Base-by-base conservation (phyloP, 495 filamentous ascomycete species). In the Thozetella sp. region DNA sequence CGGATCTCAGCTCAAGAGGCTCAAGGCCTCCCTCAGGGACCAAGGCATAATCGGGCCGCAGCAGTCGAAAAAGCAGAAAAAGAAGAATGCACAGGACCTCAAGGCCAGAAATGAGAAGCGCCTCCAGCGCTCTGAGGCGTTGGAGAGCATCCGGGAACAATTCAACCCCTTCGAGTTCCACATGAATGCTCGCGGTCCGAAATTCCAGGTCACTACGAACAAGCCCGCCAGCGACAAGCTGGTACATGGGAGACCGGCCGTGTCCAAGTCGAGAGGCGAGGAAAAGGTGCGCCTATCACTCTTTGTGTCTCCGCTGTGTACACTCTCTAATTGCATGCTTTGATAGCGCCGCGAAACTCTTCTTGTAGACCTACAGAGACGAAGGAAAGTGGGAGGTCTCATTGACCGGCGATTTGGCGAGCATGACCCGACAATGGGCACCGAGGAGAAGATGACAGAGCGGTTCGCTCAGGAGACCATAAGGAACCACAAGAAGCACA, bases 81-180 rank as follows among this genome's bases (percentile, higher is more conserved):
- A 88, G 65, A 83, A 90, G 72, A 86, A 87, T 71, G 83, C 82
- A 37, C 86, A 88, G 69, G 80, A 85, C 69, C 84, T 84, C 40
- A 81, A 80, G 51, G 78, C 78, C 51, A 78, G 76, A 48, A 82
- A 84, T 61, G 86, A 90, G 63, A 88, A 90, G 63, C 81, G 86
- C 54, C 83, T 89, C n/a, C 84, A 91, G 72, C 83, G 88, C 56
- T 84, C 87, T 64, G 85, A 84, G 46, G 91, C 90, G 15, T 79
- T 99, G 54, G 83, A 90, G 66, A 83, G 83, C 53, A 97, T 98
- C 68, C 89, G 95, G 62, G 93, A 97, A 59, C 86, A 92, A 63
- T 97, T 97, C 85, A 98, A 97, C 74, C 95, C 95, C 2, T 99
- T 98, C 72, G 95, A 99, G 72, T 83, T 96, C 71, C 93, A 95